Conservation (phyloP, 2,329 filamentous ascomycete genomes). For the Epichloe aotearoae region DNA sequence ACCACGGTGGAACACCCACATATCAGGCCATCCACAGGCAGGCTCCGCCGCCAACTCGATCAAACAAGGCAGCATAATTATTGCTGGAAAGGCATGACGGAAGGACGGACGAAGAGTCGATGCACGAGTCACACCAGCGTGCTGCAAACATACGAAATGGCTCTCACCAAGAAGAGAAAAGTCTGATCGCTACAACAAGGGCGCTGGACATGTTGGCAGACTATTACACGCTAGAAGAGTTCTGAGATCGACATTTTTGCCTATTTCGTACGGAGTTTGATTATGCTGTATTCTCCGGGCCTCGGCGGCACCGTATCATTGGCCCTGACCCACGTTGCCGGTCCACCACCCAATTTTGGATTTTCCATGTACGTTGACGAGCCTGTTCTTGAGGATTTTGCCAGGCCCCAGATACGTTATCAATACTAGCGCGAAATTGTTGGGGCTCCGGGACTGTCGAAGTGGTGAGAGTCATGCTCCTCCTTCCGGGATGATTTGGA, state of each 20-base stretch:
- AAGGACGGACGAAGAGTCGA: no score
- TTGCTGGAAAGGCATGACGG: no score
- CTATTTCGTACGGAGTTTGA: neutral
- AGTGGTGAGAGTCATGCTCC: no score
- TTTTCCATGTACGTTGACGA: neutral
- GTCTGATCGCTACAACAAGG: neutral
- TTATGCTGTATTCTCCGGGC: slow-evolving; percentile 1
- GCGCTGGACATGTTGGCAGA: neutral
- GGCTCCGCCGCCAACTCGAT: neutral
- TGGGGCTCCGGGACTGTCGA: no score
- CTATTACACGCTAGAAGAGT: neutral
- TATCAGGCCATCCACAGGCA: no score
- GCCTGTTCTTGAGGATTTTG: neutral
- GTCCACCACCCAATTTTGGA: neutral
- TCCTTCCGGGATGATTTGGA: no score
- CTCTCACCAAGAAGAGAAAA: neutral
- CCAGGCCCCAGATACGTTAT: no score
- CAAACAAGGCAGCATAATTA: neutral
- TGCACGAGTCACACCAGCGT: no score
- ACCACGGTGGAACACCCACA: no score
- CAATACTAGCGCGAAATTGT: no score
- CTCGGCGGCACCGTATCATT: slow-evolving; percentile 3
- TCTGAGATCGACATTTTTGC: neutral
- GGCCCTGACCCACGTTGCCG: neutral
- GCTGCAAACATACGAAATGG: neutral